Base-by-base conservation (phyloP, 2,329 filamentous ascomycete species). In the Diaporthe longicolla region DNA sequence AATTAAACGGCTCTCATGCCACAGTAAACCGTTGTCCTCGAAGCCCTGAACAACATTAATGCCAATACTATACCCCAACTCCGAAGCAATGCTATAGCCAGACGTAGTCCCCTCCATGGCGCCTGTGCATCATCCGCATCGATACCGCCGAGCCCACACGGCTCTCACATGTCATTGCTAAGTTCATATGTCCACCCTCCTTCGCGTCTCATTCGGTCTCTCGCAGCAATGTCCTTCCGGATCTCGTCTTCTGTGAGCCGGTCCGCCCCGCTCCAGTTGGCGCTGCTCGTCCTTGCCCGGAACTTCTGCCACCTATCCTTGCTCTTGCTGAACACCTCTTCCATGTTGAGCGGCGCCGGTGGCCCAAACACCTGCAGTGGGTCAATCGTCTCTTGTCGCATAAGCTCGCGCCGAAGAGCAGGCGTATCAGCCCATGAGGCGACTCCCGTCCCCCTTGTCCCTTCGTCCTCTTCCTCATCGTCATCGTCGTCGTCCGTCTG, bases 401-500 rank as follows among this genome's bases (percentile, higher is more conserved):
- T 89, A 35, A 99, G 89, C 72, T 94, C 90, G 70, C 90, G 87
- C 24, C 93, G 91, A 59, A 99, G 89, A 76, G 94, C 93, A 15
- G 96, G 95, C 3, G 94, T 94, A 80, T 98, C 93, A 6, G 95
- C 95, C 97, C 97, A 99, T 10, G 91, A 90, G 3, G 95, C 94
- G 21, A 94, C 90, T 71, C 79, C 80, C 40, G 83, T 80, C 32
- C 83, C 80, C 84, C 94, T 91, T 63, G 88, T 83, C 63, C 85
- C 85, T 45, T 88, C 88, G 7, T 85, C 85, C 9, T 85, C 85
- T 19, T 91, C 89, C 54, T 93, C 90, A 8, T 96, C 93, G 65
- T 96, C 94, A 79, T 98, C 95, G 40, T 95, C 95, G 81, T 95
- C 95, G 81, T 99, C 97, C 1, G 97, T 98, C 76, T 95, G 92